These are phyloP conservation scores for Calonectria pseudoreteaudii DNA, from an alignment of 2,329 filamentous ascomycete genomes.

Conservation along the genomic window DNA sequence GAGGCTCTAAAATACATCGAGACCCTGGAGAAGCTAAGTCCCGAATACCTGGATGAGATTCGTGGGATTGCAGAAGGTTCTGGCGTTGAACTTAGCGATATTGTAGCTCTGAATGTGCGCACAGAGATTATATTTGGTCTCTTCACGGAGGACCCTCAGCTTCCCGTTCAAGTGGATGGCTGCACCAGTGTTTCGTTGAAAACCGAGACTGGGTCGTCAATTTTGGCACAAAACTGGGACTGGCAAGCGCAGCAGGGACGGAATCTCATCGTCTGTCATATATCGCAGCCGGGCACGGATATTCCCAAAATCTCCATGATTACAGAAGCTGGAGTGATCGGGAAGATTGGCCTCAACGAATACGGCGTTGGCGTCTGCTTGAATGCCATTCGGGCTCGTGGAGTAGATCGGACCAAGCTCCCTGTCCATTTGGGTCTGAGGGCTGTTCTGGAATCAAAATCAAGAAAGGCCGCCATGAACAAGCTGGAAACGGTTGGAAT, in stretches of 20 bases:
- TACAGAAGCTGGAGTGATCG: slow-evolving; percentile 71
- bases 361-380: slow-evolving; percentile 68
- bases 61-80: slow-evolving; percentile 66
- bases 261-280: slow-evolving; percentile 57
- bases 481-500: slow-evolving; percentile 21
- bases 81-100: slow-evolving; percentile 56
- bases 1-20: slow-evolving; percentile 30
- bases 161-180: slow-evolving; percentile 56
- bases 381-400: slow-evolving; percentile 71
- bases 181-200: slow-evolving; percentile 66
- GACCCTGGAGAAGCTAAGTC: slow-evolving; percentile 18
- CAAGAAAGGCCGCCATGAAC: slow-evolving; percentile 18
- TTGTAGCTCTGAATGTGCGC: slow-evolving; percentile 65
- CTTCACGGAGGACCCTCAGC: slow-evolving; percentile 47
- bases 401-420: slow-evolving; percentile 60
- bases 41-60: slow-evolving; percentile 51
- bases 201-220: slow-evolving; percentile 42
- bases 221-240: slow-evolving; percentile 71
- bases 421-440: slow-evolving; percentile 73
- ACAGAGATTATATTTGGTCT: slow-evolving; percentile 58
- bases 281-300: slow-evolving; percentile 46
- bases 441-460: slow-evolving; percentile 61
- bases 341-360: slow-evolving; percentile 74
- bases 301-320: slow-evolving; percentile 64
- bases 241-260: slow-evolving; percentile 64